Percentiles rank a stretch among this genome's conserved stretches.
Conservation (phyloP, 1,139 yeast species). For the Debaryomycetaceae sp. region DNA sequence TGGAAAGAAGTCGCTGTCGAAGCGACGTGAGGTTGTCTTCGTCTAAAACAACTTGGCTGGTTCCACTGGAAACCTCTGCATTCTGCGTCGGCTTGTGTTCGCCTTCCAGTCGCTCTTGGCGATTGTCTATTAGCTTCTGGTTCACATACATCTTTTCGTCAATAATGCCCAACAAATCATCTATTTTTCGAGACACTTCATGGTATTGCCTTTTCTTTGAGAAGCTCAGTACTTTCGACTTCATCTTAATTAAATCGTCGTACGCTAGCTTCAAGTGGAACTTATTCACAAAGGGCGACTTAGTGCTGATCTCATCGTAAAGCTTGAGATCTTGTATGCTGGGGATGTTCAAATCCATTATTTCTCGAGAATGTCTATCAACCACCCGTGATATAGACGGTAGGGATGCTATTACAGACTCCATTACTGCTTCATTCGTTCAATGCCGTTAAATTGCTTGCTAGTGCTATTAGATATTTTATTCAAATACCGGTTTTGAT, state of each 20-base stretch:
- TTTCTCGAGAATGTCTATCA: conserved; percentile 8
- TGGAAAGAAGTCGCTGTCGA: conserved; percentile 26
- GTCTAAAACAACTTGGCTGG: conserved; percentile 5
- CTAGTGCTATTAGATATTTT: too few species aligned
- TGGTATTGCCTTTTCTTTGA: conserved; percentile 11
- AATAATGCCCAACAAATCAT: conserved; percentile 13
- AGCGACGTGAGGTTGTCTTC: conserved; percentile 21
- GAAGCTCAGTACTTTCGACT: conserved; percentile 7
- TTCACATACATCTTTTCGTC: conserved; percentile 25
- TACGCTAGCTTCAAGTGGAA: conserved; percentile 18
- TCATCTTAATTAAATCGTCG: conserved; percentile 8
- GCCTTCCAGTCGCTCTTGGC: conserved; percentile 4
- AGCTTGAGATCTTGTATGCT: neutral
- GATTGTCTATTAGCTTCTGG: conserved; percentile 13
- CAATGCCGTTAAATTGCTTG: too few species aligned
- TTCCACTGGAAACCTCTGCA: neutral
- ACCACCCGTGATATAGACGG: neutral
- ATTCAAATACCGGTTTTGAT: too few species aligned
- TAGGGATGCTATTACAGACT: conserved; percentile 9
- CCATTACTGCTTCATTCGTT: conserved; percentile 12
- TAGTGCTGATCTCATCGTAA: conserved; percentile 2
- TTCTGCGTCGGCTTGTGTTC: conserved; percentile 2
- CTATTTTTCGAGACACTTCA: conserved; percentile 9
- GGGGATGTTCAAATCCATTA: conserved; percentile 3
- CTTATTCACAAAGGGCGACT: conserved; percentile 24